Percentiles rank a stretch among this genome's conserved stretches.
These are phyloP conservation scores for Sporothrix euskadiensis DNA, from an alignment of 2,329 filamentous ascomycete genomes.

Conservation along the genomic window DNA sequence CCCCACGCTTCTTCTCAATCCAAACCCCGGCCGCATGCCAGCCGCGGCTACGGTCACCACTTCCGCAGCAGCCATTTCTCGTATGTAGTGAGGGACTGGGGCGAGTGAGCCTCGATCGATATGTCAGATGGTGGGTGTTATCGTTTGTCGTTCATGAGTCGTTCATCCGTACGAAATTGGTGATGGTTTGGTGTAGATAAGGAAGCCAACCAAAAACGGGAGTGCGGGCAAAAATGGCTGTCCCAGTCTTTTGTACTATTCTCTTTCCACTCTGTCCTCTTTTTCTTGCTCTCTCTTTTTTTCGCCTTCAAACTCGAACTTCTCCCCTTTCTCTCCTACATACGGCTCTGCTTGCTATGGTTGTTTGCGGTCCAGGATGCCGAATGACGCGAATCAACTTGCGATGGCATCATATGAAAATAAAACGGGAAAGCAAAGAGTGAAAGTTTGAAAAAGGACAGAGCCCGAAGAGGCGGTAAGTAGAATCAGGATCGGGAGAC, in stretches of 20 bases:
- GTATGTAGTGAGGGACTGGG: neutral
- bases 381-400: constrained; percentile 27
- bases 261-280: neutral
- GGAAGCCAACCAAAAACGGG: neutral
- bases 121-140: neutral
- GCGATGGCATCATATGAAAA: constrained; percentile 29
- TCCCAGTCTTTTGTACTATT: constrained; percentile 10
- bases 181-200: neutral
- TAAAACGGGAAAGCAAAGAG: neutral
- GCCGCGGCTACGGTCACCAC: constrained; percentile 17
- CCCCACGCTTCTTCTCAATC: constrained; percentile 14
- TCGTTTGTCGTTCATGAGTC: neutral
- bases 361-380: constrained; percentile 9
- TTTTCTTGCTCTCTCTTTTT: neutral
- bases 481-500: neutral
- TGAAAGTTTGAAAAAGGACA: neutral
- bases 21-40: constrained; percentile 27
- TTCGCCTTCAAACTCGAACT: neutral
- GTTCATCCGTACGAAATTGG: neutral
- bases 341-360: neutral
- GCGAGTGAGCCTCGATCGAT: no score
- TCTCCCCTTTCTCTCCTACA: neutral
- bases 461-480: constrained; percentile 5
- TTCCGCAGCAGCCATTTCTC: constrained; percentile 23
- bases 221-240: neutral